Evolutionary conservation across 768 basidiomycete genomes (phyloP).

Genomic region (Termitomyces sp.): DNA sequence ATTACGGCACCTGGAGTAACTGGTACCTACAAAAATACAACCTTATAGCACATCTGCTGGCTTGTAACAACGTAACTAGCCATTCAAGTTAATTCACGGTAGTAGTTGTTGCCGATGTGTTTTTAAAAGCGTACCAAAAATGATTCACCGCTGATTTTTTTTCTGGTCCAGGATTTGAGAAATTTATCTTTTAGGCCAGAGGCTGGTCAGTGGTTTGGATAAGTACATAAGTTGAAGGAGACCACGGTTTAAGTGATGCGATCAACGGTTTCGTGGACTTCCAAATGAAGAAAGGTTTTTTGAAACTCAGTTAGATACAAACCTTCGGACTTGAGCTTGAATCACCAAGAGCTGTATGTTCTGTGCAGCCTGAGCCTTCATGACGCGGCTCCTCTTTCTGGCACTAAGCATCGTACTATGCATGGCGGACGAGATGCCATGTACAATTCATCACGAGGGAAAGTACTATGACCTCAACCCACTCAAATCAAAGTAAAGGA

Average conservation of each 20-base stretch:
- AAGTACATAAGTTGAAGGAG: too few species aligned
- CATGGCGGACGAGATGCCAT: constrained; percentile 45
- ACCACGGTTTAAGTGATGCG: not conserved
- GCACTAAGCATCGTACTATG: not conserved
- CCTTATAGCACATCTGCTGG: not conserved
- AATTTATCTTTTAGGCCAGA: too few species aligned
- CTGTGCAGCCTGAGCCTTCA: not conserved
- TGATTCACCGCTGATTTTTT: not conserved
- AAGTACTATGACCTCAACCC: constrained; percentile 65
- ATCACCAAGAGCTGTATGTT: not conserved
- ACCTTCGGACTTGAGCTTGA: not conserved
- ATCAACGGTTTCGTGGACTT: not conserved
- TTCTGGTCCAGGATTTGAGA: not conserved
- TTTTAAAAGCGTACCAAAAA: not conserved
- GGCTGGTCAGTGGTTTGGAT: too few species aligned
- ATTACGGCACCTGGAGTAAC: not conserved
- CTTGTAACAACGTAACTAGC: too few species aligned
- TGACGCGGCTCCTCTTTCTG: not conserved
- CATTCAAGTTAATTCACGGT: too few species aligned
- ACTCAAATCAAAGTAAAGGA: constrained; percentile 47
- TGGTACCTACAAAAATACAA: not conserved
- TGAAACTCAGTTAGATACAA: not conserved
- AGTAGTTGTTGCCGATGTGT: not conserved
- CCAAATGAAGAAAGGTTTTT: not conserved
- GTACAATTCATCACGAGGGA: constrained; percentile 49